These are phyloP conservation scores for Magnaporthiopsis incrustans DNA, from an alignment of 2,329 filamentous ascomycete genomes.

Conservation along the genomic window DNA sequence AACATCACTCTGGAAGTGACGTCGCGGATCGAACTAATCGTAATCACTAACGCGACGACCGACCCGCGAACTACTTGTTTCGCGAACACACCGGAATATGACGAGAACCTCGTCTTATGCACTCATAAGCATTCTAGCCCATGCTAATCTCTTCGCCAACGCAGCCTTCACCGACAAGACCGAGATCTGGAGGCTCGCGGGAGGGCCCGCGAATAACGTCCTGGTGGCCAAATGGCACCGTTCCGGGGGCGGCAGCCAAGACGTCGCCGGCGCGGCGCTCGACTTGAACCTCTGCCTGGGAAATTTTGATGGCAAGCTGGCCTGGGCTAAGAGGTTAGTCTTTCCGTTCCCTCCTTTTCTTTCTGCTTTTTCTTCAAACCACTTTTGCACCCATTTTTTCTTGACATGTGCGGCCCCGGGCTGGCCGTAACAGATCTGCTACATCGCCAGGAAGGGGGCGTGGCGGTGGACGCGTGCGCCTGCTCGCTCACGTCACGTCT, in stretches of 20 bases:
- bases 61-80: neutral
- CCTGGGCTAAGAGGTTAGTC: neutral
- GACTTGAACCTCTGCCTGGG: neutral
- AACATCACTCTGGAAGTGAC: neutral
- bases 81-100: neutral
- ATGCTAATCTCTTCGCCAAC: neutral
- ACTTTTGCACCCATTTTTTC: too few species aligned
- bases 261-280: neutral
- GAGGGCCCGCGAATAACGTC: neutral
- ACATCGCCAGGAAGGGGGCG: neutral
- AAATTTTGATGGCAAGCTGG: neutral
- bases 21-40: neutral
- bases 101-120: neutral
- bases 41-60: neutral
- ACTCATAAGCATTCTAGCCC: neutral
- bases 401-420: too few species aligned
- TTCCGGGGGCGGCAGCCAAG: neutral
- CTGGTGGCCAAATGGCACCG: conserved; percentile 2
- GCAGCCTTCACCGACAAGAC: neutral
- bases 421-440: too few species aligned
- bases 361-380: neutral
- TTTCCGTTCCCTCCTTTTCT: neutral
- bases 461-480: neutral
- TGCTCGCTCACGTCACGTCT: neutral
- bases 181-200: neutral